Evolutionary conservation across 108 stramenopile species (phyloP).

Genomic region (Skeletonema menzelii): DNA sequence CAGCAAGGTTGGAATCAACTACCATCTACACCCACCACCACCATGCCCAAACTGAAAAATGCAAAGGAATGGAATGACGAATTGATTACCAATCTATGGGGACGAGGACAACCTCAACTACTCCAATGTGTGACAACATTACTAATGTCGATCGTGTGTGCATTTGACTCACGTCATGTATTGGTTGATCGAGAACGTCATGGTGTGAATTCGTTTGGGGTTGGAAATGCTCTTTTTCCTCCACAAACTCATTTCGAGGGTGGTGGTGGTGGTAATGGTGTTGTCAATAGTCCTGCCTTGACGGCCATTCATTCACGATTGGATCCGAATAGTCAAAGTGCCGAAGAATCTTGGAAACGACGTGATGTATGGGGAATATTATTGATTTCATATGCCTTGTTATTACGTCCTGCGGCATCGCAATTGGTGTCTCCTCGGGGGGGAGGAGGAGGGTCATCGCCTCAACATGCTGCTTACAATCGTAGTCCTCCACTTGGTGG

Average conservation of each 20-base stretch:
- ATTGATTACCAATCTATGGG: constrained; percentile 51
- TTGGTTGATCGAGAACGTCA: constrained; percentile 63
- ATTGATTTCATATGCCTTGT: constrained; percentile 58
- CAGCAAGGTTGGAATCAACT: not conserved
- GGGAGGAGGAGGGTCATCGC: constrained; percentile 19
- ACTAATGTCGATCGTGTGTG: constrained; percentile 61
- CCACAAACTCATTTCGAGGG: constrained; percentile 17
- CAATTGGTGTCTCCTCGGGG: constrained; percentile 52
- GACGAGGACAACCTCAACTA: constrained; percentile 57
- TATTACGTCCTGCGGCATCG: constrained; percentile 51
- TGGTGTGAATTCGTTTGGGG: constrained; percentile 58
- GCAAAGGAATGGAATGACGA: constrained; percentile 66
- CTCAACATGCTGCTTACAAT: not conserved
- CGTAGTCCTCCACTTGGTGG: not conserved
- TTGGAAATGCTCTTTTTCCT: constrained; percentile 68
- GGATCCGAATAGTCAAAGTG: constrained; percentile 37
- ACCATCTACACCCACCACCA: not conserved
- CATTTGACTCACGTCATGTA: constrained; percentile 60
- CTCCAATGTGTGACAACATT: constrained; percentile 58
- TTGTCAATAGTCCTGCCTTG: constrained; percentile 20
- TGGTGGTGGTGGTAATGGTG: not conserved
- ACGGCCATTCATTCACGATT: constrained; percentile 53
- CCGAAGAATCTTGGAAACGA: constrained; percentile 58
- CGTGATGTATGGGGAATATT: constrained; percentile 76
- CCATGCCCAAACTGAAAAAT: constrained; percentile 55